phyloP scores from a whole-genome alignment of 345 rosid species.

The Citrus reticulata region DNA sequence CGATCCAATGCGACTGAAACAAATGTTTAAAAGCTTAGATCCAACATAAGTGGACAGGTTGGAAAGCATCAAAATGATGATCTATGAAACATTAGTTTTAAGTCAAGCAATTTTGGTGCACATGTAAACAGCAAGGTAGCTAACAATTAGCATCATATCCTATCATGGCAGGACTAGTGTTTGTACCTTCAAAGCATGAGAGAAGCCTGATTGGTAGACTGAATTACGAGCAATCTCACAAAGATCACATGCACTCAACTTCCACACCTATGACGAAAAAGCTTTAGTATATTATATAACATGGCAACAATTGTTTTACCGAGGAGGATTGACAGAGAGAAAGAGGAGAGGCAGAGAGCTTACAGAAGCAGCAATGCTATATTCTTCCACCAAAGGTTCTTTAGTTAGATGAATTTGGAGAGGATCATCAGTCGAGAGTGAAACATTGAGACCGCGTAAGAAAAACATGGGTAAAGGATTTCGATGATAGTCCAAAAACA shows the following conservation, averaged over 20 bases:
- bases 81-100: neutral
- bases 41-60: neutral
- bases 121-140: neutral
- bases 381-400: slow-evolving; percentile 97
- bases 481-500: slow-evolving; percentile 93
- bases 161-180: neutral
- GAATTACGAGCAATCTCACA: slow-evolving; percentile 99
- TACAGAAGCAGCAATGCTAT: slow-evolving; percentile 99
- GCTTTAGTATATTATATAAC: neutral
- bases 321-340: neutral
- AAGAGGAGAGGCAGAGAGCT: slow-evolving; percentile 23
- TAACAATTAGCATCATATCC: slow-evolving; percentile 4
- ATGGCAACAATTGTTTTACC: neutral
- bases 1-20: slow-evolving; percentile 95
- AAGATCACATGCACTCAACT: slow-evolving; percentile 93
- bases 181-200: slow-evolving; percentile 91
- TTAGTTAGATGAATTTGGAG: slow-evolving; percentile 97
- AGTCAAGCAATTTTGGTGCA: neutral
- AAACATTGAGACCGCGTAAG: slow-evolving; percentile 92
- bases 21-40: slow-evolving; percentile 1
- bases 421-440: slow-evolving; percentile 97
- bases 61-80: neutral
- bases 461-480: slow-evolving; percentile 93
- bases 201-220: slow-evolving; percentile 98
- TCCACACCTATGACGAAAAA: slow-evolving; percentile 67